Conservation (phyloP, 208 protist species). For the Leishmania amazonensis region DNA sequence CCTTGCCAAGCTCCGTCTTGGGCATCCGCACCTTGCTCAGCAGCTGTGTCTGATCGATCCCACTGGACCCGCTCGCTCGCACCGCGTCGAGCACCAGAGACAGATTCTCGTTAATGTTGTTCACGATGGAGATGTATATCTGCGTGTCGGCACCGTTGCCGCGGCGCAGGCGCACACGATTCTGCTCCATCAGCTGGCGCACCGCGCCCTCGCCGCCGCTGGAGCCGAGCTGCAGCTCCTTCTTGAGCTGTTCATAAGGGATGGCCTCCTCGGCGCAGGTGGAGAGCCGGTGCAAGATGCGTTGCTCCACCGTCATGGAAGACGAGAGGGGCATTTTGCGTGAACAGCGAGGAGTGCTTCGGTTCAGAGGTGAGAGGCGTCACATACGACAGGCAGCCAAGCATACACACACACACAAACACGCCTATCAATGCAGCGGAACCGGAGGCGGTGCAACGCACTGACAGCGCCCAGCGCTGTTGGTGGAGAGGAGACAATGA, state of each 20-base stretch:
- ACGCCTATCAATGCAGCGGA: neutral
- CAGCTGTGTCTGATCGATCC: conserved; percentile 78
- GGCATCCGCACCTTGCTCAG: conserved; percentile 55
- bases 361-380: neutral
- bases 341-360: neutral
- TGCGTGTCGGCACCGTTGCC: conserved; percentile 36
- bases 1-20: conserved; percentile 74
- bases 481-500: neutral
- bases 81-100: conserved; percentile 71
- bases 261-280: conserved; percentile 49
- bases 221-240: conserved; percentile 43
- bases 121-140: conserved; percentile 62
- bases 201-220: conserved; percentile 43
- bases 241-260: conserved; percentile 47
- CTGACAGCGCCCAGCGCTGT: neutral
- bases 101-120: conserved; percentile 59
- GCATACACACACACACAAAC: conserved; percentile 2
- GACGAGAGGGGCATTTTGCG: conserved; percentile 5
- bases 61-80: conserved; percentile 59
- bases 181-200: conserved; percentile 57
- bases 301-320: conserved; percentile 37
- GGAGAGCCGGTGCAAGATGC: conserved; percentile 42
- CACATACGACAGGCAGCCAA: neutral
- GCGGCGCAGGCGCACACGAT: conserved; percentile 51
- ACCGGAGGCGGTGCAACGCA: neutral